Conservation (phyloP, 1,284 basidiomycete genomes). For the Apiotrichum veenhuisii region DNA sequence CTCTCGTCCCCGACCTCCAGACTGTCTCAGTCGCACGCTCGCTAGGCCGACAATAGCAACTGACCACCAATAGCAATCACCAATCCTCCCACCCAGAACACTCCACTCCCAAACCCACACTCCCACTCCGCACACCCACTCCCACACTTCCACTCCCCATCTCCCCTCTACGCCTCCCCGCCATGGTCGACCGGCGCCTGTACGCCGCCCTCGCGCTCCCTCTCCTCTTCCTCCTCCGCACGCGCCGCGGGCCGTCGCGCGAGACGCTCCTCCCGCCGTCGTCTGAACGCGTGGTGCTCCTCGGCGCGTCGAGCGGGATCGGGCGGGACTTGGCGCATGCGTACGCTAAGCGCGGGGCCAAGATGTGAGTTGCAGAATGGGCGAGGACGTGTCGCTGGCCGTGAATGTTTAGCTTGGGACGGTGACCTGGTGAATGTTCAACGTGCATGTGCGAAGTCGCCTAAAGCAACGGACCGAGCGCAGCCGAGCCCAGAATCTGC, state of each 20-base stretch:
- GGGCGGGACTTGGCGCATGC: constrained; percentile 67
- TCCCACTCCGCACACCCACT: too few species aligned
- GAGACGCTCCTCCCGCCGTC: constrained; percentile 43
- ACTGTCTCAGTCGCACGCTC: too few species aligned
- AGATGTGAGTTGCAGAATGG: constrained; percentile 56
- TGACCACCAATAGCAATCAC: too few species aligned
- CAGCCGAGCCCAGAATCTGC: too few species aligned
- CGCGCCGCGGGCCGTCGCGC: constrained; percentile 29
- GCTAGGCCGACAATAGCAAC: too few species aligned
- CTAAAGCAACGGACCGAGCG: too few species aligned
- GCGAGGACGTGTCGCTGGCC: too few species aligned
- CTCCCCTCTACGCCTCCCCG: background rate
- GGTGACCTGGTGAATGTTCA: too few species aligned
- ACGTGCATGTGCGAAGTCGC: too few species aligned
- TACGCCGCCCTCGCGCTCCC: constrained; percentile 52
- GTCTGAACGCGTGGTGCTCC: constrained; percentile 68
- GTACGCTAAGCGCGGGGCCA: constrained; percentile 71
- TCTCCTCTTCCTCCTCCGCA: constrained; percentile 26
- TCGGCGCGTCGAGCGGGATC: constrained; percentile 81
- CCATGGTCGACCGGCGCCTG: background rate
- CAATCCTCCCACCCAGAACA: too few species aligned
- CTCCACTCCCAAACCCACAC: too few species aligned
- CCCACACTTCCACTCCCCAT: background rate
- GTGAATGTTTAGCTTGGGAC: background rate
- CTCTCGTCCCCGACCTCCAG: background rate